Percentiles rank a stretch among this genome's conserved stretches.
These are phyloP conservation scores for Luffa acutangula DNA, from an alignment of 306 rosid species.

Conservation along the genomic window DNA sequence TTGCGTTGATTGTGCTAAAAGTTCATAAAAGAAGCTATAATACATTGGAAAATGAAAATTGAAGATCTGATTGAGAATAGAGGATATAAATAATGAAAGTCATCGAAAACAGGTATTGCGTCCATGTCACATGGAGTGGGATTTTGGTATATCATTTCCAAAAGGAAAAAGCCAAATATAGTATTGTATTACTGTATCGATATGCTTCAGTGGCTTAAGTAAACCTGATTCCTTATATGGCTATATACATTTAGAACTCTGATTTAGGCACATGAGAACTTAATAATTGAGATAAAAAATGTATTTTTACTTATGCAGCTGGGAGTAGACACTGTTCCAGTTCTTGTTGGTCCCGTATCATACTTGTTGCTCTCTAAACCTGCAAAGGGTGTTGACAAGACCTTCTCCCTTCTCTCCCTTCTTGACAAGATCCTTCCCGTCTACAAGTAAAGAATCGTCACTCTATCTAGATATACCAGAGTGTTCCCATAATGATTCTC, in stretches of 20 bases:
- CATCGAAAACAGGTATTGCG: neutral
- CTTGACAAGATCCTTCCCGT: constrained; percentile 54
- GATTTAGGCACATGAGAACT: neutral
- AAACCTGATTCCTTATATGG: too few relatives aligned
- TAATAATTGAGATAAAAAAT: neutral
- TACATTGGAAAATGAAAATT: neutral
- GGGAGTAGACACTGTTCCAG: constrained; percentile 66
- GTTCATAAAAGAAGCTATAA: neutral
- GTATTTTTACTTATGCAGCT: constrained; percentile 31
- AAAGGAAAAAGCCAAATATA: too few relatives aligned
- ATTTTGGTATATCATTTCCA: neutral
- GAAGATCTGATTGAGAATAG: neutral
- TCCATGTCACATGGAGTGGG: neutral
- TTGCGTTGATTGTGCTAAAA: neutral
- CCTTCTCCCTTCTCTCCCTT: constrained; percentile 52
- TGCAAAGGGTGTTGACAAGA: constrained; percentile 59
- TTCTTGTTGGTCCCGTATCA: constrained; percentile 77
- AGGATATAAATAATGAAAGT: neutral
- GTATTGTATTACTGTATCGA: too few relatives aligned
- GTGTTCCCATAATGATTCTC: neutral
- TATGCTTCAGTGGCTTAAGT: too few relatives aligned
- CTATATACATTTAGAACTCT: neutral
- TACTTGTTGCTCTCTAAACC: constrained; percentile 77
- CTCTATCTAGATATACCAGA: neutral
- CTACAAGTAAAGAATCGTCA: constrained; percentile 38